Base-by-base conservation (phyloP, 2,329 filamentous ascomycete species). In the Ophiosphaerella herpotricha region DNA sequence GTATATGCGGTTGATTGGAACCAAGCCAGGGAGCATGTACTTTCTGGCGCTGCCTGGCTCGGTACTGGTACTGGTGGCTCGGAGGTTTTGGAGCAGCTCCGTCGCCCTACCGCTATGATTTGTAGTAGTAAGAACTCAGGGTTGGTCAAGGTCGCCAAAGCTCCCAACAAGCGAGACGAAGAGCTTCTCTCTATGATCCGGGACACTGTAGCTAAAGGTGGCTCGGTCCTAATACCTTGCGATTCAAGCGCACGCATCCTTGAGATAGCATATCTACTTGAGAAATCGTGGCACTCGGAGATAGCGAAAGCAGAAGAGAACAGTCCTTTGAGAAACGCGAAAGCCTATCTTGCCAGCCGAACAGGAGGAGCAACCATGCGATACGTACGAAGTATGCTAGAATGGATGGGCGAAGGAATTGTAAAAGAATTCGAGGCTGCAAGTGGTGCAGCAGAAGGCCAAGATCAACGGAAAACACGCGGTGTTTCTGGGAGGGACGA, bases 1-100 rank as follows among this genome's bases (percentile, higher is more conserved):
- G 92, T 99, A 1, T 97, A 99, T 66, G 93, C 94, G 0, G 90
- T 97, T 14, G 93, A 97, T 68, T 99, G 94, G 94, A 97, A 97
- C 64, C 92, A 97, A 74, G 91, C 89, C n/a, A 85, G 91, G 61
- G 94, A 99, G 71, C 96, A 96, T 74, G 91, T 97, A 13, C 86
- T 96, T 52, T 87, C 93, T 0, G 93, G 93, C 55, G 94, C 94
- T 18, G 91, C 93, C 23, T 97, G 94, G 91, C 81, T 99, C 36
- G 91, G 90, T 5, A 86, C 87, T 18, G 89, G 87, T 26, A 85
- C 84, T 0, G 90, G 90, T 35, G 90, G 91, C 16, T 88, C 90
- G 7, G 91, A 97, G 69, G 91, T 99, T 16, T 91, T 96, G 48
- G 94, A 99, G 74, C 90, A 95, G 67, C 75, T 99, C 61, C 87